Evolutionary conservation across 225 moss, liverwort and hornwort genomes (phyloP).

Genomic region (Sphagnum contortum): DNA sequence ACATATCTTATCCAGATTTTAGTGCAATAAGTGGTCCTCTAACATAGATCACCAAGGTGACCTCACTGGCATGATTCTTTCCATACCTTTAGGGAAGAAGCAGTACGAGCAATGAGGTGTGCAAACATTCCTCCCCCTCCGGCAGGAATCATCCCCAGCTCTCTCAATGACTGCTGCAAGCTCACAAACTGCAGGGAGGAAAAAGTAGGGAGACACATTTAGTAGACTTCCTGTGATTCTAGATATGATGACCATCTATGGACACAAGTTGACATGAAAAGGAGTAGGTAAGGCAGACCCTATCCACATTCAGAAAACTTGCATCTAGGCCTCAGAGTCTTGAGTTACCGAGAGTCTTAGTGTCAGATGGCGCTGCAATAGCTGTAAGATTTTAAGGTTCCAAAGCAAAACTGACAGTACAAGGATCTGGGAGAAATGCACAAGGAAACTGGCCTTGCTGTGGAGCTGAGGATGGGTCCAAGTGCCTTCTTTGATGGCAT

Average conservation of each 20-base stretch:
- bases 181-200: constrained; percentile 50
- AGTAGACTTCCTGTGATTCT: background rate
- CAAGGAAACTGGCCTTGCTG: constrained; percentile 39
- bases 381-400: too few relatives aligned
- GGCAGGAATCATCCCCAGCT: constrained; percentile 79
- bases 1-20: too few relatives aligned
- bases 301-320: too few relatives aligned
- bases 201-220: background rate
- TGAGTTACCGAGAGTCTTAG: too few relatives aligned
- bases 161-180: constrained; percentile 71
- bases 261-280: background rate
- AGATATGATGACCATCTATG: background rate
- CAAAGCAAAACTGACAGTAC: too few relatives aligned
- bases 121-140: constrained; percentile 83
- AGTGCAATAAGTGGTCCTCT: too few relatives aligned
- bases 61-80: too few relatives aligned
- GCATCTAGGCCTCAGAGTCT: too few relatives aligned
- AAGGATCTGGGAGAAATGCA: too few relatives aligned
- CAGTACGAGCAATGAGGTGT: constrained; percentile 64
- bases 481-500: constrained; percentile 54
- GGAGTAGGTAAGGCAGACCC: background rate
- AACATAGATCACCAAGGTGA: too few relatives aligned
- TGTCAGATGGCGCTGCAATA: too few relatives aligned
- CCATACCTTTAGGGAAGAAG: constrained; percentile 47
- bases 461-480: constrained; percentile 77